These are phyloP conservation scores for Aspergillus mulundensis DNA, from an alignment of 495 filamentous ascomycete genomes.

Conservation along the genomic window DNA sequence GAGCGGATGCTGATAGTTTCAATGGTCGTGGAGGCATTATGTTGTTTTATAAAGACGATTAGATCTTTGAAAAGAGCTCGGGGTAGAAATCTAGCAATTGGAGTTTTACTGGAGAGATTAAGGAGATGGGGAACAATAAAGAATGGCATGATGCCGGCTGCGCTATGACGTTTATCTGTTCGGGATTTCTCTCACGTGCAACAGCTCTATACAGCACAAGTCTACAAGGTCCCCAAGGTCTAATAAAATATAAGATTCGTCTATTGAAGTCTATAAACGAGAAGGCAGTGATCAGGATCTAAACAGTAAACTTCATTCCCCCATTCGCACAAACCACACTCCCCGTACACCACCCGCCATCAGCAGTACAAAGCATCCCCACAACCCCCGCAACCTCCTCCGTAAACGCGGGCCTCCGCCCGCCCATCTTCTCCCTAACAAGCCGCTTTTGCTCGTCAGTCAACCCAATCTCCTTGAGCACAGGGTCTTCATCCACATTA, in stretches of 20 bases:
- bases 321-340: constrained; percentile 86
- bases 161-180: constrained; percentile 6
- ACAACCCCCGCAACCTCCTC: constrained; percentile 80
- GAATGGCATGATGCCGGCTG: constrained; percentile 4
- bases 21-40: background rate
- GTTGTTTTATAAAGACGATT: background rate
- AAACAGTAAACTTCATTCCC: constrained; percentile 54
- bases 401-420: constrained; percentile 62
- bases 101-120: background rate
- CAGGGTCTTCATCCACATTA: constrained; percentile 25
- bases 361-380: constrained; percentile 72
- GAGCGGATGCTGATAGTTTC: background rate
- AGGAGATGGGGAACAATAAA: background rate
- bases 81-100: background rate
- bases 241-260: too few relatives aligned
- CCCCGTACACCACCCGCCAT: constrained; percentile 77
- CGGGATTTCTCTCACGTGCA: background rate
- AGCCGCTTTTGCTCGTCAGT: constrained; percentile 58
- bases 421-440: constrained; percentile 60
- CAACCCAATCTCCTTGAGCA: constrained; percentile 42
- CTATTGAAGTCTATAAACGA: too few relatives aligned
- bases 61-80: background rate
- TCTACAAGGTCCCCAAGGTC: too few relatives aligned
- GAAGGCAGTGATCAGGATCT: too few relatives aligned
- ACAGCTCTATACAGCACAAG: background rate